Base-by-base conservation (phyloP, 106 monocot species). In the Posidonia australis region DNA sequence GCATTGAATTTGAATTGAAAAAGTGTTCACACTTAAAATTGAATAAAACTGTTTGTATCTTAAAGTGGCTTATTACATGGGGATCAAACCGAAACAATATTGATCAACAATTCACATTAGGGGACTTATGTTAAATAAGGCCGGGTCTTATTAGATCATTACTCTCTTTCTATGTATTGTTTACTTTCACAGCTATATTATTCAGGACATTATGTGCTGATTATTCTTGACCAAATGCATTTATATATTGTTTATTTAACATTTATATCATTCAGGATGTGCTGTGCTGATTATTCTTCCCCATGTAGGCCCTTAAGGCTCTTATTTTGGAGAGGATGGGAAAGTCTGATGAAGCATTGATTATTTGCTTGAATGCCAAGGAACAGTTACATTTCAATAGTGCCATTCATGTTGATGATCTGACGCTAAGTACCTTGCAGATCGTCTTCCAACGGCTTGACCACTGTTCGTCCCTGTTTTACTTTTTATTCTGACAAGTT, bases 271-370 rank as follows among this genome's bases (percentile, higher is more conserved):
- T 66, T 5, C 26, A 20, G 2, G n/a, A n/a, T 46, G 11, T 46
- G 46, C 3, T 43, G 30, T 6, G 27, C 14, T 58, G 10, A 20
- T 16, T 46, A 13, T 60, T 17, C 20, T 17, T 28, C 19, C 63
- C 11, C 30, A 63, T 43, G 19, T 42, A 96, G 96, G 96, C 96
- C 64, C 90, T 96, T 26, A 90, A 96, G 71, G 96, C 90, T 66
- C 84, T 96, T 70, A 81, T 90, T 72, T 77, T 87, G 76, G 96
- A 96, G 77, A 80, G 87, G 54, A 96, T 83, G 81, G 96, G 90
- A 51, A 96, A 90, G 61, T 69, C 70, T 65, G 82, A 90, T 60
- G 96, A 96, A 70, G 90, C 96, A 64, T 55, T 90, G 47, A 69
- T 30, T 77, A 32, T 78, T 74, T 96, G 86, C 63, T 66, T 90